Conservation (phyloP, 2,329 filamentous ascomycete species). For the Xylaria sp. region DNA sequence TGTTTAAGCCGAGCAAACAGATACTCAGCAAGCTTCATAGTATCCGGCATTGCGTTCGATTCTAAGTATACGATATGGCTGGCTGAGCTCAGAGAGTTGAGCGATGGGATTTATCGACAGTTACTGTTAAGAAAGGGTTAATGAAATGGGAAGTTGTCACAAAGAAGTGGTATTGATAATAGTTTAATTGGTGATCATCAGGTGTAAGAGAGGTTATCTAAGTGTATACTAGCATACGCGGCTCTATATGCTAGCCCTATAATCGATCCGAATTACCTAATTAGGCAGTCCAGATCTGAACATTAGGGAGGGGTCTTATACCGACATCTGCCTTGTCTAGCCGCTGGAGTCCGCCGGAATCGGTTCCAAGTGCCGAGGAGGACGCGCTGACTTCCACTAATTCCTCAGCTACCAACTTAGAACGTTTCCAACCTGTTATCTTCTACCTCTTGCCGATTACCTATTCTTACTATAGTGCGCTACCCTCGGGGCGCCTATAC, state of each 20-base stretch:
- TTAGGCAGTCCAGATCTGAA: neutral
- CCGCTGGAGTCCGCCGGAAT: constrained; percentile 24
- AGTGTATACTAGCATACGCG: no score
- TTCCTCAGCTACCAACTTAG: neutral
- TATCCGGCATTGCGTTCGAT: constrained; percentile 28
- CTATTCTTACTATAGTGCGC: neutral
- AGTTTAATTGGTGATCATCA: no score
- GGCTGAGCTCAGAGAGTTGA: neutral
- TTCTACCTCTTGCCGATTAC: neutral
- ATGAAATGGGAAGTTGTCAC: neutral
- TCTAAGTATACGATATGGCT: neutral
- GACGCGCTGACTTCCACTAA: neutral
- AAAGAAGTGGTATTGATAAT: neutral
- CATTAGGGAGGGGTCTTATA: constrained; percentile 8
- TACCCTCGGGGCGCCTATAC: neutral
- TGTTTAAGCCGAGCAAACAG: constrained; percentile 55
- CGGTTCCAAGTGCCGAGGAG: constrained; percentile 7
- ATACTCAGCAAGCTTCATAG: constrained; percentile 50
- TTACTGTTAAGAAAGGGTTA: neutral
- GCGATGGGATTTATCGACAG: no score
- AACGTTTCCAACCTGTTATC: neutral
- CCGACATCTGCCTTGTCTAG: constrained; percentile 33
- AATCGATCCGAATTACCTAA: neutral
- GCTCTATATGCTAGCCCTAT: no score
- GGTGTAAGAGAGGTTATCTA: no score